Percentiles rank a stretch among this genome's conserved stretches.
These are phyloP conservation scores for Allantophomopsis lycopodina DNA, from an alignment of 2,329 filamentous ascomycete genomes.

Conservation along the genomic window DNA sequence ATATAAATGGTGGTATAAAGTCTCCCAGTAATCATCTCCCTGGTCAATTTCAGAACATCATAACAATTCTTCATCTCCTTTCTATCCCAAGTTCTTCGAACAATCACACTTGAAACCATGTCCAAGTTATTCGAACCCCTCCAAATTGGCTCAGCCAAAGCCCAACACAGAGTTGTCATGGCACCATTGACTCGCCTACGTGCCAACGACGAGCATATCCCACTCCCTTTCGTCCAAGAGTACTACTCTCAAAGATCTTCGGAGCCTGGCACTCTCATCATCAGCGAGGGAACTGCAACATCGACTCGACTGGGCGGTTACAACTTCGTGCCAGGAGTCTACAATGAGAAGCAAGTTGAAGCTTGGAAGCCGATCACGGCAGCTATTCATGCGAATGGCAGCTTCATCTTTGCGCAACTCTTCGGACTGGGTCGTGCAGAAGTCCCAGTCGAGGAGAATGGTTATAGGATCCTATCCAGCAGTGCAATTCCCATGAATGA, in stretches of 20 bases:
- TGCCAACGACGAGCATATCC: slow-evolving; percentile 27
- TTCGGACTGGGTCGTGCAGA: slow-evolving; percentile 11
- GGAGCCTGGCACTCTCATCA: slow-evolving; percentile 22
- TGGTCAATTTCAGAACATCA: too few species aligned
- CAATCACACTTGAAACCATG: too few species aligned
- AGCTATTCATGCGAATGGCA: slow-evolving; percentile 40
- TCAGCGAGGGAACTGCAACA: slow-evolving; percentile 39
- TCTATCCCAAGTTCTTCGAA: too few species aligned
- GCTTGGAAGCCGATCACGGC: slow-evolving; percentile 40
- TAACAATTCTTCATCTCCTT: too few species aligned
- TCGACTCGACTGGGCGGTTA: slow-evolving; percentile 29
- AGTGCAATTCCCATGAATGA: slow-evolving; percentile 20
- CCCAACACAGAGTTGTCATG: slow-evolving; percentile 31
- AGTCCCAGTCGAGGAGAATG: too few species aligned
- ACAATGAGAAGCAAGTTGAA: slow-evolving; percentile 30
- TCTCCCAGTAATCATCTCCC: too few species aligned
- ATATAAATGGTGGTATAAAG: too few species aligned
- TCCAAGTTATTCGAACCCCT: slow-evolving; percentile 20
- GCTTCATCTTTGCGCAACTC: slow-evolving; percentile 40
- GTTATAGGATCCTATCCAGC: too few species aligned
- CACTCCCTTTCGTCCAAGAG: slow-evolving; percentile 22
- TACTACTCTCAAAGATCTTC: slow-evolving; percentile 35
- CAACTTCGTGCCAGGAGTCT: slow-evolving; percentile 36
- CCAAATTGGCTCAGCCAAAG: slow-evolving; percentile 20
- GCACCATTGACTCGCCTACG: slow-evolving; percentile 32